Percentiles rank a stretch among this genome's conserved stretches.
Conservation (phyloP, 139 green algal genomes). For the Tetradesmus lagerheimii region DNA sequence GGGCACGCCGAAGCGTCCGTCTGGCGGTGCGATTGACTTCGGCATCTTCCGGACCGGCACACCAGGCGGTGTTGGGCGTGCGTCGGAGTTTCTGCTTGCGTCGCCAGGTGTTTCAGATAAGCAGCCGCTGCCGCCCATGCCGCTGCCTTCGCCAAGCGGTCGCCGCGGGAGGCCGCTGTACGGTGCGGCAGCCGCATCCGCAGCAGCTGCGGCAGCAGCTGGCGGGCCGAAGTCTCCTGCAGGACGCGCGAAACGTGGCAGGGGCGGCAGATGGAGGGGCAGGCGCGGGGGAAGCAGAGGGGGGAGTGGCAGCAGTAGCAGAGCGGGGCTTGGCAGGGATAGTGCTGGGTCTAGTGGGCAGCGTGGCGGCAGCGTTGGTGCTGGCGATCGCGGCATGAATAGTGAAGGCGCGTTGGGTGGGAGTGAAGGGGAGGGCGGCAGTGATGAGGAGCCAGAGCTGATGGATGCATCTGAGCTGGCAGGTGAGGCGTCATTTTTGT, state of each 20-base stretch:
- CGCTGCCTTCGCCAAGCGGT: slow-evolving; percentile 24
- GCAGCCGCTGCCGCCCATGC: not conserved
- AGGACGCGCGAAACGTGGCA: not conserved
- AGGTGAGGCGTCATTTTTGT: not conserved
- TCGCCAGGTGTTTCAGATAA: slow-evolving; percentile 27
- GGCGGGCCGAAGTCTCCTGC: not conserved
- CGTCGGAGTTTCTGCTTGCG: slow-evolving; percentile 24
- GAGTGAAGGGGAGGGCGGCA: not conserved
- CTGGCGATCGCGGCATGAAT: not conserved
- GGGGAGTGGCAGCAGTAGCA: not conserved
- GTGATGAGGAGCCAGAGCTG: slow-evolving; percentile 2
- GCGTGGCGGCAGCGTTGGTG: not conserved
- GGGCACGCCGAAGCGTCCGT: slow-evolving; percentile 24
- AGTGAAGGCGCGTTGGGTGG: not conserved
- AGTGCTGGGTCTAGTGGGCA: slow-evolving; percentile 10
- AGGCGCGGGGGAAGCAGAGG: not conserved
- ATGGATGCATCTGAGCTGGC: slow-evolving; percentile 29
- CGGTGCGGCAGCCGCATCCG: not conserved
- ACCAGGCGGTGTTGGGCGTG: not conserved
- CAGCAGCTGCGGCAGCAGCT: not conserved
- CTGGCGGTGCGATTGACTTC: not conserved
- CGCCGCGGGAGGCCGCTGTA: not conserved
- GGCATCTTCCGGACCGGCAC: slow-evolving; percentile 33
- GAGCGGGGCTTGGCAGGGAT: not conserved
- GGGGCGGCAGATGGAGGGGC: not conserved